Percentiles rank a stretch among this genome's conserved stretches.
phyloP scores from a whole-genome alignment of 2,329 filamentous ascomycete species.

The Neofusicoccum parvum region DNA sequence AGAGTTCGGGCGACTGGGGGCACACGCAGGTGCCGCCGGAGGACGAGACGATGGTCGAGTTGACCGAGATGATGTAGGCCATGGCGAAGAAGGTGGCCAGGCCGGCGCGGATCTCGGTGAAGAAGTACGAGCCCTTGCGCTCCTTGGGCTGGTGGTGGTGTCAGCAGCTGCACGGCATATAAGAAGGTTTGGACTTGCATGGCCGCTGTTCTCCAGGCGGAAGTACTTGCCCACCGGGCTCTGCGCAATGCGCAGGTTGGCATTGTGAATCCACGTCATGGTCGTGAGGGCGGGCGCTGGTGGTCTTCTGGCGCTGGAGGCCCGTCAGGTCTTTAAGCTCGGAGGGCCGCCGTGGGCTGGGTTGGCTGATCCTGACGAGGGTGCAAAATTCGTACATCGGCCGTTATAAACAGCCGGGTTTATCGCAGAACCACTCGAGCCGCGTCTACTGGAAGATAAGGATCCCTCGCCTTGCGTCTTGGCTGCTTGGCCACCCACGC shows the following conservation, averaged over 20 bases:
- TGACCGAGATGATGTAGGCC: slow-evolving; percentile 64
- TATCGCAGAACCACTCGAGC: neutral
- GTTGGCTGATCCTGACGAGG: neutral
- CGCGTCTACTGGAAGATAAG: neutral
- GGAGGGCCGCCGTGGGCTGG: neutral
- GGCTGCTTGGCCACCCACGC: slow-evolving; percentile 4
- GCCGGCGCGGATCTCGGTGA: slow-evolving; percentile 82
- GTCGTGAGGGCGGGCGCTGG: neutral
- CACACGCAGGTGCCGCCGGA: slow-evolving; percentile 78
- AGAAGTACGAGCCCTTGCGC: slow-evolving; percentile 74
- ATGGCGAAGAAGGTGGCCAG: slow-evolving; percentile 65
- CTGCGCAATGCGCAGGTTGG: slow-evolving; percentile 37
- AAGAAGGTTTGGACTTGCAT: slow-evolving; percentile 59
- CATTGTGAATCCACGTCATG: slow-evolving; percentile 33
- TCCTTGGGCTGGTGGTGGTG: slow-evolving; percentile 59
- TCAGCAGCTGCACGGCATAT: slow-evolving; percentile 23
- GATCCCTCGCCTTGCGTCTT: neutral
- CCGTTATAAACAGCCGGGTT: slow-evolving; percentile 6
- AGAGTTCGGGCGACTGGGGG: slow-evolving; percentile 43
- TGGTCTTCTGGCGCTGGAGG: neutral
- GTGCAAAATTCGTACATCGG: slow-evolving; percentile 2
- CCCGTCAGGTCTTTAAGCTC: neutral
- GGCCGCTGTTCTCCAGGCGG: slow-evolving; percentile 77
- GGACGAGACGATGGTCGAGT: slow-evolving; percentile 72
- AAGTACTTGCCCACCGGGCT: slow-evolving; percentile 55